phyloP scores from a whole-genome alignment of 2,329 filamentous ascomycete genomes.

The Apiospora arundinis region DNA sequence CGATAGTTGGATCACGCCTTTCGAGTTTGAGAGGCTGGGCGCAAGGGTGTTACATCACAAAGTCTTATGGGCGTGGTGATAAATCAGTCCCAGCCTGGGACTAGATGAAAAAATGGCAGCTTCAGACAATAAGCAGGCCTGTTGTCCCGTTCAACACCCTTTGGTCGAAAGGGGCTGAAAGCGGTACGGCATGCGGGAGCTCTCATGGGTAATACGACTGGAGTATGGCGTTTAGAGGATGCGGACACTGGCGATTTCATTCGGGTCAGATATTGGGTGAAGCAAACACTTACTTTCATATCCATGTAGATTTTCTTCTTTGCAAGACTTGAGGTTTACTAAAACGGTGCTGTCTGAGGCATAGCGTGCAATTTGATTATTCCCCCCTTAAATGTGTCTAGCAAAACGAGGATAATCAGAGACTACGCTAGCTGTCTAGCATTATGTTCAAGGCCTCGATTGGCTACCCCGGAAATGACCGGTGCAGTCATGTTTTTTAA shows the following conservation, averaged over 20 bases:
- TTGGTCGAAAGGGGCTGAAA: not conserved
- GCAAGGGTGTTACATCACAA: slow-evolving; percentile 85
- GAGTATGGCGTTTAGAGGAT: slow-evolving; percentile 17
- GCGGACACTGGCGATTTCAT: slow-evolving; percentile 1
- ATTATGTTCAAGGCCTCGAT: not conserved
- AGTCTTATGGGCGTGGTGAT: slow-evolving; percentile 67
- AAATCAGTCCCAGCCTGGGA: not conserved
- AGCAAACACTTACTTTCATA: slow-evolving; percentile 2
- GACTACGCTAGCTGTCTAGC: not conserved
- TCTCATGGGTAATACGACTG: slow-evolving; percentile 15
- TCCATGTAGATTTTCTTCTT: not conserved
- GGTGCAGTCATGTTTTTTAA: not conserved
- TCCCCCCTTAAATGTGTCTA: not conserved
- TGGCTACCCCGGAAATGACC: not conserved
- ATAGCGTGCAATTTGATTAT: not conserved
- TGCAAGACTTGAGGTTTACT: not conserved
- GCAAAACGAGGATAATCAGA: not conserved
- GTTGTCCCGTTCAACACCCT: not conserved
- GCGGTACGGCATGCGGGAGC: not conserved
- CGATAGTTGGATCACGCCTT: slow-evolving; percentile 89
- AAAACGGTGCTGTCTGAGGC: not conserved
- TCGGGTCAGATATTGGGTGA: slow-evolving; percentile 11
- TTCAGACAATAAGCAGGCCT: not conserved
- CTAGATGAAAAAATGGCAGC: not conserved
- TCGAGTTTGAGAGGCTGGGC: slow-evolving; percentile 89